phyloP scores from a whole-genome alignment of 2,329 filamentous ascomycete genomes.

The Didymella arachidicola region DNA sequence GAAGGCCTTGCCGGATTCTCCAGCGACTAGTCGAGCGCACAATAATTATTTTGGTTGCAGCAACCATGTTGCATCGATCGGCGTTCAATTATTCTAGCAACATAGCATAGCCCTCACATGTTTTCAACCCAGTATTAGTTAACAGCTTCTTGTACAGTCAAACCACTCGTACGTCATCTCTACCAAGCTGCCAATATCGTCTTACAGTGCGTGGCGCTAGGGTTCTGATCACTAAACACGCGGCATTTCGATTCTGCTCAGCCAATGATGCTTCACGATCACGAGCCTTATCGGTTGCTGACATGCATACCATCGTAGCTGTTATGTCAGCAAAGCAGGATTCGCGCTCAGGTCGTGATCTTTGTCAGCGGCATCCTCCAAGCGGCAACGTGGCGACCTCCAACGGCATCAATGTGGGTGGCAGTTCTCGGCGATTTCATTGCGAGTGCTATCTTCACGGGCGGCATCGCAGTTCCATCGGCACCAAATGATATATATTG shows the following conservation, averaged over 20 bases:
- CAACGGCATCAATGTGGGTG: neutral
- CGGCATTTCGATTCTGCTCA: neutral
- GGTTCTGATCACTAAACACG: neutral
- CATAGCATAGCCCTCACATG: neutral
- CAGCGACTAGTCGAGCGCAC: neutral
- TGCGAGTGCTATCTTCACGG: neutral
- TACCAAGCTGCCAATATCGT: neutral
- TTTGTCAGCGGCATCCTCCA: neutral
- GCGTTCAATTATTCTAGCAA: neutral
- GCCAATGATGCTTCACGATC: neutral
- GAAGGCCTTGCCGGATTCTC: slow-evolving; percentile 28
- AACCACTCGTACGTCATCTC: neutral
- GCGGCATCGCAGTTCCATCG: neutral
- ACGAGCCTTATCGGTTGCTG: neutral
- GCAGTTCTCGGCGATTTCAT: neutral
- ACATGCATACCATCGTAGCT: neutral
- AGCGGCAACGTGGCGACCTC: neutral
- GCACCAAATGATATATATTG: neutral
- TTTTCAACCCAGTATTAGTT: neutral
- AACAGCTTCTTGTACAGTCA: neutral
- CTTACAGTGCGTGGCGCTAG: neutral
- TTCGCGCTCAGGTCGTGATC: neutral
- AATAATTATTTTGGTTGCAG: neutral
- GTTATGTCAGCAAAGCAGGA: neutral
- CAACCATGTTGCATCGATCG: neutral